Conservation (phyloP, 768 basidiomycete species). For the Kwoniella sp. region DNA sequence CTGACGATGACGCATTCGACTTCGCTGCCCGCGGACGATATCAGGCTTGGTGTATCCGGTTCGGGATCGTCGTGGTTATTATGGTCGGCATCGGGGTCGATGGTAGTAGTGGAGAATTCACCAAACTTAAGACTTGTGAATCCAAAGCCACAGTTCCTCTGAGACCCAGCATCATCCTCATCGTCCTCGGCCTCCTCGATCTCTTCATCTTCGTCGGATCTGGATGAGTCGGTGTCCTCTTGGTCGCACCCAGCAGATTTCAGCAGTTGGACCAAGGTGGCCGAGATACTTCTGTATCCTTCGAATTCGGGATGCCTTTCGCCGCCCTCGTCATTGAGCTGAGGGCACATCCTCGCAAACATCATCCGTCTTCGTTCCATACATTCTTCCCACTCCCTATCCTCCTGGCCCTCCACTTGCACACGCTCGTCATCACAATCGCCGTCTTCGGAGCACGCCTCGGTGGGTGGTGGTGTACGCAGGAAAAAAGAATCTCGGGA, state of each 20-base stretch:
- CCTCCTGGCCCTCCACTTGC: constrained; percentile 21
- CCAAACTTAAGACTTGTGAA: constrained; percentile 4
- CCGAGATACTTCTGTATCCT: constrained; percentile 46
- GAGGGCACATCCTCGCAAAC: constrained; percentile 44
- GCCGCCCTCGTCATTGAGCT: constrained; percentile 5
- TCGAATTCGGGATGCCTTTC: constrained; percentile 40
- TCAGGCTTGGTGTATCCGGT: constrained; percentile 22
- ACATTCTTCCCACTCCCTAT: constrained; percentile 52
- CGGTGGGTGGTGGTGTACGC: constrained; percentile 22
- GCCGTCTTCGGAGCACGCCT: constrained; percentile 19
- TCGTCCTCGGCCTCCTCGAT: constrained; percentile 5
- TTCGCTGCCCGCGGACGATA: constrained; percentile 24
- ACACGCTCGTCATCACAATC: constrained; percentile 1
- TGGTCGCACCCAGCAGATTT: background rate
- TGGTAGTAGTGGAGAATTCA: background rate
- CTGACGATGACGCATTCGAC: constrained; percentile 10
- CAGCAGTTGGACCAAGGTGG: constrained; percentile 28
- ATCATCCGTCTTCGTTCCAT: constrained; percentile 51
- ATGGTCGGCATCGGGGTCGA: background rate
- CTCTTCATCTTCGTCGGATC: background rate
- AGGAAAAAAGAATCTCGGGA: constrained; percentile 14
- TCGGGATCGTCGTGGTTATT: constrained; percentile 10
- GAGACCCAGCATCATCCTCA: background rate
- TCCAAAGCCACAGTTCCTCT: constrained; percentile 16
- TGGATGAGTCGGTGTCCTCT: background rate